Evolutionary conservation across 1,139 yeast genomes (phyloP), one percentile per base, ranked within the genome.

Genomic region (Pichia sp.): DNA sequence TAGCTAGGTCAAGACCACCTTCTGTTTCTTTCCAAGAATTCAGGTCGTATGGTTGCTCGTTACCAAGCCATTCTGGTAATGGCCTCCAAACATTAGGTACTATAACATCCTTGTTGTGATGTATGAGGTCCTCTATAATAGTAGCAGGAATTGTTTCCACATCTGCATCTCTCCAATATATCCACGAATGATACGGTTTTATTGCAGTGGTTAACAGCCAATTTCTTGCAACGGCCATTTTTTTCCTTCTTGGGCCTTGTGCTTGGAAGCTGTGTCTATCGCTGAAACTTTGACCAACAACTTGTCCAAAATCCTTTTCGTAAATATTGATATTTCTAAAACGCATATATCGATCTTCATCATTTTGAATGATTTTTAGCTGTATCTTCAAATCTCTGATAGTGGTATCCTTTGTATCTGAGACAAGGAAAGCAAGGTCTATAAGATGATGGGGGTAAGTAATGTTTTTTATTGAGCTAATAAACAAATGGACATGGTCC

Each of bases 31-130:
- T 68, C 96, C 95, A 86, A 12, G 94, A 81, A 58, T 86, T 86
- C 55, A 85, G 71, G 56, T 85, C 95, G 53, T 84, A 84, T 1
- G 94, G 79, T 54, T 85, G 94, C 51, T 81, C 87, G 45, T 76
- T 73, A 31, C 88, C 79, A 51, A 82, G 63, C 58, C 83, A 79
- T 39, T 76, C 71, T 16, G 91, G 87, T 49, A 85, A 63, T 29
- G 93, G 91, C 62, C 95, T 68, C 94, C 94, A 85, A 32, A 84
- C 91, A 54, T 85, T 86, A 12, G 96, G 96, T 10, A 85, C 94
- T 59, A 86, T 70, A n/a, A 86, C 84, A 55, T 86, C 96, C 50
- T 71, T 80, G 48, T 77, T 74, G 43, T 62, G 67, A 16, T 72
- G 69, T 87, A 85, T 85, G 58, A 86, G 64, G 53, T 77, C 84